Evolutionary conservation across 441 rosid species (phyloP), one percentile per base, ranked within the genome.

Genomic region (Bocquillonia castaneifolia): DNA sequence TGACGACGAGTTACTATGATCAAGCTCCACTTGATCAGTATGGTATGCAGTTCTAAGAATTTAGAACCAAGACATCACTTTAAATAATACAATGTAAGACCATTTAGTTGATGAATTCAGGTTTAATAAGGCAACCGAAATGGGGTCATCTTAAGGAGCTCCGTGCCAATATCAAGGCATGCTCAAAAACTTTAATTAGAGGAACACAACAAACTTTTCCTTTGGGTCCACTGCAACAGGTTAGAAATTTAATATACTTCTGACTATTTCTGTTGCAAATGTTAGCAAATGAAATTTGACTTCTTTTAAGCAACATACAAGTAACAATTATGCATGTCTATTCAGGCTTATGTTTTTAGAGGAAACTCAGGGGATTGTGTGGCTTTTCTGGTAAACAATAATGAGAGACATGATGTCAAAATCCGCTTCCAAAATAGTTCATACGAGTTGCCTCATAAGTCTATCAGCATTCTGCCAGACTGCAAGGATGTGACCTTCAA

Each of bases 11-110:
- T 68, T 90, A 90, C 66, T 88, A 86, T 37, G 94, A 90, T 78
- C 82, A 90, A 77, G 94, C 93, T 63, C 92, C 97, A 55, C 83
- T 90, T 62, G 97, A 88, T 53, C 91, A 88, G 71, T 86, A 84
- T 58, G 92, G 97, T 88, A 80, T 17, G 75, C 59, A 3, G 54
- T 63, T 53, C 68, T 50, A 10, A 53, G 47, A 29, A 40, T 40
- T 52, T 42, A 29, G 47, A 20, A 60, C 63, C 53, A 44, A 44
- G 52, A 17, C 59, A 51, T 60, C 5, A 42, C 40, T 34, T n/a
- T 14, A 45, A 56, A 45, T 22, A 48, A 55, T 59, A 64, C 55
- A 36, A 29, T 23, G 34, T 70, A 64, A 59, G 55, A 23, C 26
- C 55, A n/a, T 48, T 42, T 53, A 42, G 48, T 68, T 72, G 63